Conservation (phyloP, 2,329 filamentous ascomycete species). For the Pyricularia sp. region DNA sequence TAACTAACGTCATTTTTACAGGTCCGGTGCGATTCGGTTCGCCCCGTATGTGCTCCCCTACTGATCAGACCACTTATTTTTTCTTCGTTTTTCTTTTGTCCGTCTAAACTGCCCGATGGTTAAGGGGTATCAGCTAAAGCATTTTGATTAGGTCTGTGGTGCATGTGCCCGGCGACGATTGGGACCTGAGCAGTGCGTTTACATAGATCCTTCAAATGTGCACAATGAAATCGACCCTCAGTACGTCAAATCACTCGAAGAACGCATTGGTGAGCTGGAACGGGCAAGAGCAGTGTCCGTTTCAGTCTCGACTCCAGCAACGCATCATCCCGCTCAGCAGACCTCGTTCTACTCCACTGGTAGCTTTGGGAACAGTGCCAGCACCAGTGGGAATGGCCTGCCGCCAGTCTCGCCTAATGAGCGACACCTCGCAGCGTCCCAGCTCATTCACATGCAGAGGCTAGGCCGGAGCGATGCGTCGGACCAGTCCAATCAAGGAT, state of each 20-base stretch:
- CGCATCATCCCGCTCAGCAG: not conserved
- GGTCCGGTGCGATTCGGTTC: conserved; percentile 3
- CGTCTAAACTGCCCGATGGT: not conserved
- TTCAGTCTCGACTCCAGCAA: not conserved
- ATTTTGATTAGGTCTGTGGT: not conserved
- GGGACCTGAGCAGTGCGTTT: conserved; percentile 3
- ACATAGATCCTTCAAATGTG: not conserved
- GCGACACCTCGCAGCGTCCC: conserved; percentile 1
- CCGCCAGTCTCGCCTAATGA: not conserved
- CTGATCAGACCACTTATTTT: not conserved
- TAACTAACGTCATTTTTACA: not conserved
- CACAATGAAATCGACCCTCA: conserved; percentile 1
- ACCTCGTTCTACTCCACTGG: not conserved
- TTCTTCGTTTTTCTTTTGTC: not conserved
- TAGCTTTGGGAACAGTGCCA: not conserved
- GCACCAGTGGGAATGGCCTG: not conserved
- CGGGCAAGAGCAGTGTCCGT: not conserved
- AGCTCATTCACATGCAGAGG: conserved; percentile 3
- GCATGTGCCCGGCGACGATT: conserved; percentile 2
- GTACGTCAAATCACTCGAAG: conserved; percentile 5
- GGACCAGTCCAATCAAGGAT: not conserved
- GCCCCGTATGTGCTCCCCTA: not conserved
- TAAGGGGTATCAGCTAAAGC: not conserved
- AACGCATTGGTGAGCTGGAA: conserved; percentile 5
- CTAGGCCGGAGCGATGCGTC: not conserved